phyloP scores from a whole-genome alignment of 1,284 basidiomycete species.

The Inonotus hispidus region DNA sequence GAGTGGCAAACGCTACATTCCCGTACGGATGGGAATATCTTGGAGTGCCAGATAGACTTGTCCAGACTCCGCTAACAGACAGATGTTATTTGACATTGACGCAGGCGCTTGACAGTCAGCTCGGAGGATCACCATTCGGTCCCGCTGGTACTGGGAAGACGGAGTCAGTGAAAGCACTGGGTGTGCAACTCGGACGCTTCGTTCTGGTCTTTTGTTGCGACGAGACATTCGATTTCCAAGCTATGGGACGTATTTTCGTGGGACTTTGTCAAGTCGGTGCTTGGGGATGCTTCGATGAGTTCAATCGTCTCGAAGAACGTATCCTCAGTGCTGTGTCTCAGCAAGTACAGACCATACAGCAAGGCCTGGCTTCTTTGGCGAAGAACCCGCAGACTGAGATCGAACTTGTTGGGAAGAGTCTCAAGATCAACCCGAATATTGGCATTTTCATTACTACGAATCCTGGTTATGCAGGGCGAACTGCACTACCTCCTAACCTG shows the following conservation, averaged over 20 bases:
- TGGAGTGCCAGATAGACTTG: constrained; percentile 93
- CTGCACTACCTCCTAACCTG: constrained; percentile 93
- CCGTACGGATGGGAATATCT: constrained; percentile 99
- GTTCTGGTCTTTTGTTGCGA: constrained; percentile 99
- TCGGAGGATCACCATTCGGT: constrained; percentile 97
- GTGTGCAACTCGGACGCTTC: constrained; percentile 95
- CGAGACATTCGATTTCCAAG: constrained; percentile 99
- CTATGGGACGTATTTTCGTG: constrained; percentile 99
- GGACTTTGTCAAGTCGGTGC: constrained; percentile 98
- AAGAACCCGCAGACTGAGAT: constrained; percentile 87
- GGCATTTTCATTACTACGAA: constrained; percentile 98
- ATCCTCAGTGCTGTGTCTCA: constrained; percentile 98
- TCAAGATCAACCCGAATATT: constrained; percentile 93
- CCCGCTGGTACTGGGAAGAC: constrained; percentile 99
- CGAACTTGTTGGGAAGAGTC: constrained; percentile 91
- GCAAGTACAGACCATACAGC: constrained; percentile 98
- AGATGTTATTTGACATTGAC: constrained; percentile 95
- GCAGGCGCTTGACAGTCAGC: constrained; percentile 90
- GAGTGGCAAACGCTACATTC: constrained; percentile 90
- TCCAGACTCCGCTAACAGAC: constrained; percentile 98
- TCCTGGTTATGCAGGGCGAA: constrained; percentile 96
- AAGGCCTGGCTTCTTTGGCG: constrained; percentile 78
- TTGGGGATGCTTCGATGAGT: constrained; percentile 98
- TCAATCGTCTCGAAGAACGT: constrained; percentile 96
- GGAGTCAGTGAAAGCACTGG: constrained; percentile 98